A percentile compares a stretch with the other conserved stretches of the same genome.
Evolutionary conservation across 1,284 basidiomycete species (phyloP).

Genomic region (Hymenochaete sp.): DNA sequence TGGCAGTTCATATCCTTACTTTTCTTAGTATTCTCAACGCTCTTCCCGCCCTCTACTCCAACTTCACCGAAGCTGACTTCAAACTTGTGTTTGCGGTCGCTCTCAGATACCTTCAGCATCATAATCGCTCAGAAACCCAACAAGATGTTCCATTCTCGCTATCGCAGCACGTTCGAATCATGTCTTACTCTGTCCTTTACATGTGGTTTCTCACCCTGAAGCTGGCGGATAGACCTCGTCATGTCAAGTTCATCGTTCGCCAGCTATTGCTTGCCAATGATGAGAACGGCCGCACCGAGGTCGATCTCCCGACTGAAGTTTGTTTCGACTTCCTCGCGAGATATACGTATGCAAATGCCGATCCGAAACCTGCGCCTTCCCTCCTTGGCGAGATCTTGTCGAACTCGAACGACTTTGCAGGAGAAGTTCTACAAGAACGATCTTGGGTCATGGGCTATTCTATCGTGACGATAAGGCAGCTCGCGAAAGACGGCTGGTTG

Average conservation of each 20-base stretch:
- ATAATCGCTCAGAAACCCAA: slow-evolving; percentile 62
- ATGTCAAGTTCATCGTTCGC: slow-evolving; percentile 82
- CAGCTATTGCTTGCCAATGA: slow-evolving; percentile 81
- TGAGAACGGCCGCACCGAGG: slow-evolving; percentile 51
- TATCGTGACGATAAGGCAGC: slow-evolving; percentile 74
- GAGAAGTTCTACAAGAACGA: slow-evolving; percentile 45
- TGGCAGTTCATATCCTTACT: slow-evolving; percentile 94
- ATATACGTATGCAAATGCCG: slow-evolving; percentile 91
- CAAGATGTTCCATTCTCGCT: slow-evolving; percentile 76
- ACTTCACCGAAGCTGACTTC: slow-evolving; percentile 90
- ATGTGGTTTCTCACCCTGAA: slow-evolving; percentile 92
- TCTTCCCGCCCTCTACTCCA: slow-evolving; percentile 71
- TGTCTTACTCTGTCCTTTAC: slow-evolving; percentile 91
- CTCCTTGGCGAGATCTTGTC: slow-evolving; percentile 61
- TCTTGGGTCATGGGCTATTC: slow-evolving; percentile 87
- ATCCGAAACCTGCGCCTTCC: slow-evolving; percentile 81
- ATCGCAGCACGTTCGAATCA: slow-evolving; percentile 89
- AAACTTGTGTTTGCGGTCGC: slow-evolving; percentile 94
- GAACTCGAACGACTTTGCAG: slow-evolving; percentile 28
- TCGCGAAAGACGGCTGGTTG: slow-evolving; percentile 80
- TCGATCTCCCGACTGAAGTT: slow-evolving; percentile 91
- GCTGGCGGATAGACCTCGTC: slow-evolving; percentile 74
- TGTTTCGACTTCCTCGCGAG: slow-evolving; percentile 97
- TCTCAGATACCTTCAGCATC: slow-evolving; percentile 89
- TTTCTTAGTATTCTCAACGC: slow-evolving; percentile 87